Evolutionary conservation across 106 monocot species (phyloP).

Genomic region (Phalaenopsis equestris): DNA sequence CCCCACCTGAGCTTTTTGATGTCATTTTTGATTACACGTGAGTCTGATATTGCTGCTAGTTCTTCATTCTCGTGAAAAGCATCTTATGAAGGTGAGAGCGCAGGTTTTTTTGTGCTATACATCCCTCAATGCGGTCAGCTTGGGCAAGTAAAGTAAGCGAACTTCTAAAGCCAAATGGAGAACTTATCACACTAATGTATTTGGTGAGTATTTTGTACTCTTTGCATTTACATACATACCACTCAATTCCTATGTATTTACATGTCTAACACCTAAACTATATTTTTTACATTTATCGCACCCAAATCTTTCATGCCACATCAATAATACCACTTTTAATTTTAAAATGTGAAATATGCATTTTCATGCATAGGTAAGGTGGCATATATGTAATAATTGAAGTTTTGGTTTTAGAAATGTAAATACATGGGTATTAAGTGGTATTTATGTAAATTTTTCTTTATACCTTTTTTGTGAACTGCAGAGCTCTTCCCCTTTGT

Average conservation of each 20-base stretch:
- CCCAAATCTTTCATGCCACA: no score
- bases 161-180: conserved; percentile 71
- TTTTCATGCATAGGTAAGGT: no score
- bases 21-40: conserved; percentile 86
- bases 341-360: no score
- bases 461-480: background rate
- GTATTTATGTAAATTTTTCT: no score
- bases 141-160: conserved; percentile 62
- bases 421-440: no score
- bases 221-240: no score
- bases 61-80: background rate
- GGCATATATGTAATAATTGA: no score
- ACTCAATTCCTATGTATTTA: no score
- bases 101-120: conserved; percentile 89
- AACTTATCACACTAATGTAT: conserved; percentile 78
- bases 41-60: conserved; percentile 10
- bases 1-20: conserved; percentile 57
- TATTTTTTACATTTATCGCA: no score
- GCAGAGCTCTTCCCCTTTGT: background rate
- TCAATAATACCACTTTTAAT: no score
- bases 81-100: background rate
- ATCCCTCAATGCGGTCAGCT: conserved; percentile 58
- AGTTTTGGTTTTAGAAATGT: no score
- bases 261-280: no score
- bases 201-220: conserved; percentile 19